Conservation (phyloP, 208 protist genomes). For the Acanthamoeba sp. region DNA sequence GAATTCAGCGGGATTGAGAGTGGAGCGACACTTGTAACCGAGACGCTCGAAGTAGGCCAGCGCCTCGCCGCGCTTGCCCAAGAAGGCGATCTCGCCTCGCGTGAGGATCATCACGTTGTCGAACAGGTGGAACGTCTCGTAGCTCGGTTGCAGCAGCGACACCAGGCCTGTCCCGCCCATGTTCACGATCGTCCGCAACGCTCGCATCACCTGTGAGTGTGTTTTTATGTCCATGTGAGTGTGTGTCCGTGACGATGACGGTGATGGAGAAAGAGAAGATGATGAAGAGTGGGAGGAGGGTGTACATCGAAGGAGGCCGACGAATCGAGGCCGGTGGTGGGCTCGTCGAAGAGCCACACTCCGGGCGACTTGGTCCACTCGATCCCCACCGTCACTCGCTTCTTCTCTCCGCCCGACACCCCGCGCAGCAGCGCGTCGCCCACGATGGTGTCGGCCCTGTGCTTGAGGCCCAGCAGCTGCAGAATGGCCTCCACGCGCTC, state of each 20-base stretch:
- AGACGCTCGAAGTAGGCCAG: constrained; percentile 74
- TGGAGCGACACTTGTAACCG: constrained; percentile 76
- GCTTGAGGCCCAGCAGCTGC: constrained; percentile 61
- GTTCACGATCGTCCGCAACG: constrained; percentile 5
- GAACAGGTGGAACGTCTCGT: constrained; percentile 66
- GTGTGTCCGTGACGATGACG: too few species aligned
- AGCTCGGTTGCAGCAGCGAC: constrained; percentile 66
- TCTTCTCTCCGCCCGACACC: constrained; percentile 74
- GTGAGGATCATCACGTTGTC: constrained; percentile 72
- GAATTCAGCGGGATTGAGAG: constrained; percentile 80
- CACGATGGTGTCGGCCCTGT: constrained; percentile 68
- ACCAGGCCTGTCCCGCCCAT: constrained; percentile 22
- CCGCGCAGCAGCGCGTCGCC: constrained; percentile 65
- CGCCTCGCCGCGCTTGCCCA: constrained; percentile 40
- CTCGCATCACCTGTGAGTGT: constrained; percentile 51
- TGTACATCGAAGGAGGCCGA: constrained; percentile 42
- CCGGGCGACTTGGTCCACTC: constrained; percentile 58
- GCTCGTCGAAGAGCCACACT: constrained; percentile 73
- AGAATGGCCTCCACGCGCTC: constrained; percentile 51
- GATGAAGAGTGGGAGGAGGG: too few species aligned
- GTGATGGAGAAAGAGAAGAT: too few species aligned
- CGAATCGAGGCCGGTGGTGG: constrained; percentile 70
- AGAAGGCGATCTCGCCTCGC: constrained; percentile 78
- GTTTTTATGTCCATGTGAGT: too few species aligned
- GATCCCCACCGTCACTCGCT: constrained; percentile 72